Conservation (phyloP, 257 asterid genomes). For the Solanum habrochaites region DNA sequence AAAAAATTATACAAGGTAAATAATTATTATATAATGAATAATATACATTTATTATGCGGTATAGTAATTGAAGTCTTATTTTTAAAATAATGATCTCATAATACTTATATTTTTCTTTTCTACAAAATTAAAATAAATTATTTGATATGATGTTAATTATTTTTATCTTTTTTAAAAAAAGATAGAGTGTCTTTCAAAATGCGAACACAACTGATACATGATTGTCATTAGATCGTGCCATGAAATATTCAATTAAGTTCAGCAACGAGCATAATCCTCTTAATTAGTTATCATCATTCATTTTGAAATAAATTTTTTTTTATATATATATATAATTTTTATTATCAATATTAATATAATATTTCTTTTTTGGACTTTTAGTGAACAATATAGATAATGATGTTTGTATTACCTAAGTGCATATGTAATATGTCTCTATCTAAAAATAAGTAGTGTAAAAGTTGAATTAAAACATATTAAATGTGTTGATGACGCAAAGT, state of each 20-base stretch:
- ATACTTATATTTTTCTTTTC: neutral
- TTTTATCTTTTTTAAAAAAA: no score
- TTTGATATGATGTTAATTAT: no score
- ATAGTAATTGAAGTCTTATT: no score
- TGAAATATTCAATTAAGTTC: no score
- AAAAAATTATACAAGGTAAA: neutral
- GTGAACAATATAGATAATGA: neutral
- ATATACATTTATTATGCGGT: no score
- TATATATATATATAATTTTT: no score
- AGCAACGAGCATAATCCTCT: rapidly evolving
- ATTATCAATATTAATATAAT: no score
- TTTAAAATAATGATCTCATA: neutral
- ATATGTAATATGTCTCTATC: neutral
- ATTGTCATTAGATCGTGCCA: no score
- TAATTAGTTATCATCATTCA: no score
- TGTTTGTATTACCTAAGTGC: neutral
- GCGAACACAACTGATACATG: no score
- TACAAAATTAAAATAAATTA: neutral
- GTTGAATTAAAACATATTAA: neutral
- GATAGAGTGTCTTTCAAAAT: no score
- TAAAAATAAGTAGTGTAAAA: neutral
- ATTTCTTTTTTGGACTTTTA: neutral
- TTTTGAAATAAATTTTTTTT: neutral
- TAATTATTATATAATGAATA: no score
- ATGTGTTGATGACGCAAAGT: neutral